phyloP scores from a whole-genome alignment of 805 yeast genomes.

The Saturnispora sanitii region DNA sequence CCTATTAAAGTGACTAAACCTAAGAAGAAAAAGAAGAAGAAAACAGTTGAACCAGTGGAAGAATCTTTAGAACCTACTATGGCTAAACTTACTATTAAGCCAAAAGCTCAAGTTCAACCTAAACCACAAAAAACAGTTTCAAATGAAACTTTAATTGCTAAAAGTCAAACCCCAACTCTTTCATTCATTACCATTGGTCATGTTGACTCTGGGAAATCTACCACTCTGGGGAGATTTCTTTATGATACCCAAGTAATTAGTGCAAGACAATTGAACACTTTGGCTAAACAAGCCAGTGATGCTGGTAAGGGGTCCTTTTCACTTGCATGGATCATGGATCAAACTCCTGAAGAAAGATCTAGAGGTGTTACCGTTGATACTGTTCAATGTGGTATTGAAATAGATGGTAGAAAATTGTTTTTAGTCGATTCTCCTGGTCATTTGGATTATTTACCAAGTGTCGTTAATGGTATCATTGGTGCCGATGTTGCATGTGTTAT shows the following conservation, averaged over 20 bases:
- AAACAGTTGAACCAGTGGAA: neutral
- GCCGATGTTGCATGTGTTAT: conserved; percentile 70
- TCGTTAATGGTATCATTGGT: conserved; percentile 75
- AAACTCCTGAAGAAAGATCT: conserved; percentile 61
- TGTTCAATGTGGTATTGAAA: conserved; percentile 58
- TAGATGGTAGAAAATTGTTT: conserved; percentile 44
- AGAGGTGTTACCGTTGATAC: conserved; percentile 78
- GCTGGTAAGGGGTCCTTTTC: conserved; percentile 74
- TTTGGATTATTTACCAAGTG: conserved; percentile 71
- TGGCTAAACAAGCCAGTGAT: conserved; percentile 53
- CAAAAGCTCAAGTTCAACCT: conserved; percentile 1
- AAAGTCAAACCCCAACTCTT: conserved; percentile 40
- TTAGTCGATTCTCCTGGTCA: conserved; percentile 85
- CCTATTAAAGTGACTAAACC: conserved; percentile 10
- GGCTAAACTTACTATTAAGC: conserved; percentile 6
- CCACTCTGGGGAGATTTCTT: conserved; percentile 64
- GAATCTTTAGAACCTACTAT: conserved; percentile 3
- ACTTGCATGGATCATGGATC: conserved; percentile 80
- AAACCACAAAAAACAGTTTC: neutral
- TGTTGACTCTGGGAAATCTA: conserved; percentile 80
- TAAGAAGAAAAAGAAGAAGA: conserved; percentile 8
- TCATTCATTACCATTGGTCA: conserved; percentile 81
- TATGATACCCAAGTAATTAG: conserved; percentile 61
- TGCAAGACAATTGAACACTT: conserved; percentile 50
- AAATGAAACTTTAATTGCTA: conserved; percentile 20